Evolutionary conservation across 441 rosid species (phyloP), one percentile per base, ranked within the genome.

Genomic region (Metrosideros polymorpha): DNA sequence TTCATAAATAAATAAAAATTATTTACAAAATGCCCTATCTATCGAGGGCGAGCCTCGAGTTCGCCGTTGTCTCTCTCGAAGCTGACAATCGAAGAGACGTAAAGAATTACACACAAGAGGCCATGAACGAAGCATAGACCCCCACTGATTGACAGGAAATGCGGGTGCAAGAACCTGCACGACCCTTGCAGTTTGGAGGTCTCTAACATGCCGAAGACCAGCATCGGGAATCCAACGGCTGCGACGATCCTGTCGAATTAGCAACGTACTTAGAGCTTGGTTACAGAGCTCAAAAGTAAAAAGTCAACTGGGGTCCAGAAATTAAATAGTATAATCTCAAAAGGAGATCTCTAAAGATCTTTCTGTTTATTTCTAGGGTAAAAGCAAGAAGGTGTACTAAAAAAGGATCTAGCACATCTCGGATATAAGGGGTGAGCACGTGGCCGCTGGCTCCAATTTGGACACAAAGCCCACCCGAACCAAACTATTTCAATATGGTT

Each of bases 171-270:
- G 45, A 55, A 27, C 43, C 45, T 66, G 84, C 91, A 90, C 30
- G 89, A 83, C 9, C 43, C 85, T 85, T 53, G 43, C 71, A 86
- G 77, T 75, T 87, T 89, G n/a, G 85, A 86, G 71, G 49, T 91
- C 87, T 89, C 91, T 52, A 89, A 24, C 89, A 86, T 84, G 25
- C 91, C 91, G 32, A 51, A 63, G 5, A 89, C 56, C 87, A 90
- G 56, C 49, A 87, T 29, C 8, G 91, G 92, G 55, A 91, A 88
- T 82, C 90, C 91, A 27, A 87, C 53, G 9, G 91, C 93, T 0
- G 84, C 89, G 4, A 84, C 83, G 82, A 90, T 83, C 93, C 91
- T 91, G 85, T 22, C 79, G 79, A 47, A 39, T 71, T 6, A 42
- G 79, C 79, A 71, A 71, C 47, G 47, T 10, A 39, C 47, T 35